These are phyloP conservation scores for Aspergillus incahuasiensis DNA, from an alignment of 495 filamentous ascomycete genomes.

Conservation along the genomic window DNA sequence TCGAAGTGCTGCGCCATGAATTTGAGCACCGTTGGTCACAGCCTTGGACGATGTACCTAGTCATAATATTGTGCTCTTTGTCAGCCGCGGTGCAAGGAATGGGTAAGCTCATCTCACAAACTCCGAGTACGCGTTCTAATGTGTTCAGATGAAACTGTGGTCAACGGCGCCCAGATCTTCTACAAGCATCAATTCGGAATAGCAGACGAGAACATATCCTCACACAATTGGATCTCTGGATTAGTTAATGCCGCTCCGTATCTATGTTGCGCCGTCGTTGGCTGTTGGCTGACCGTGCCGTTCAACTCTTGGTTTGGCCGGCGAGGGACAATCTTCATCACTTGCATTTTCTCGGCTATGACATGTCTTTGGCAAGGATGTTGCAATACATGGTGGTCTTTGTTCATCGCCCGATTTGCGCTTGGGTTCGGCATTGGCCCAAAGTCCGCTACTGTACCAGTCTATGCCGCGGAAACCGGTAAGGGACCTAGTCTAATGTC, in stretches of 20 bases:
- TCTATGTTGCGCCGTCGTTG: constrained; percentile 68
- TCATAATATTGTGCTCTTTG: constrained; percentile 59
- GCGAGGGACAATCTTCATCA: constrained; percentile 78
- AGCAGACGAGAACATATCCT: constrained; percentile 27
- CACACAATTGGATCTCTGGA: constrained; percentile 60
- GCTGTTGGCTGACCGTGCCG: constrained; percentile 80
- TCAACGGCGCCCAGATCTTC: constrained; percentile 75
- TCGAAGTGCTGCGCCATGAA: constrained; percentile 55
- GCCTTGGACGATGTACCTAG: constrained; percentile 62
- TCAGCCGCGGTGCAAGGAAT: constrained; percentile 67
- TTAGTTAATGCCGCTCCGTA: constrained; percentile 63
- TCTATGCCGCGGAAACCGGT: constrained; percentile 70
- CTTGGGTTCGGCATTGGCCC: constrained; percentile 77
- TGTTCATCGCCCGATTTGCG: constrained; percentile 67
- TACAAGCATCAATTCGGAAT: constrained; percentile 69
- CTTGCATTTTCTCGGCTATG: constrained; percentile 60
- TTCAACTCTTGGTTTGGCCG: constrained; percentile 77
- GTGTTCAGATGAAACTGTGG: constrained; percentile 66
- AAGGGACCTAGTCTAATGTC: too few relatives aligned
- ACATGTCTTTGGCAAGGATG: constrained; percentile 77
- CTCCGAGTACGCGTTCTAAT: constrained; percentile 11
- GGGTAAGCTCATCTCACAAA: constrained; percentile 40
- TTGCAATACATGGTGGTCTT: constrained; percentile 67
- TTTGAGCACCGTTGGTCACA: constrained; percentile 68
- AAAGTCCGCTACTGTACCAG: constrained; percentile 73